Percentiles rank a stretch among this genome's conserved stretches.
Conservation (phyloP, 169 alveolate genomes). For the Plasmodium sp. region DNA sequence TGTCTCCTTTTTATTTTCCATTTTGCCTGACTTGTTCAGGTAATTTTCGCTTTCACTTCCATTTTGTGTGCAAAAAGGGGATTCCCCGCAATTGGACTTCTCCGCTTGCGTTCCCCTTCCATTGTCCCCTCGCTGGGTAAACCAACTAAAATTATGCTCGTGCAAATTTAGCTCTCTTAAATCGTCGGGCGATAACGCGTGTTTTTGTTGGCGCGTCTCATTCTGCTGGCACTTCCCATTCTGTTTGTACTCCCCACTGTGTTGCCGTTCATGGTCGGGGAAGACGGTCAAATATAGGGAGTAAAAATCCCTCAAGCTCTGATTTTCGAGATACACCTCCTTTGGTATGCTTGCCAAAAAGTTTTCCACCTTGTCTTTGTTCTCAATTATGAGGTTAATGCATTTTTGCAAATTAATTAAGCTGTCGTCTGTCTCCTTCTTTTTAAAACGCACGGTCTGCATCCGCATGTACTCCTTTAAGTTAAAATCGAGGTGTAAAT, state of each 20-base stretch:
- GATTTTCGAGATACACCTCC: constrained; percentile 57
- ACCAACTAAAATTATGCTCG: constrained; percentile 49
- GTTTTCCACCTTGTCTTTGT: constrained; percentile 31
- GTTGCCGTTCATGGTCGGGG: constrained; percentile 9
- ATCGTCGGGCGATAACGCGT: constrained; percentile 17
- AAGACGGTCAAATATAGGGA: constrained; percentile 60
- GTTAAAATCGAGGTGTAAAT: constrained; percentile 84
- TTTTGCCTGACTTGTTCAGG: background rate
- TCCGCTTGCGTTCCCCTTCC: background rate
- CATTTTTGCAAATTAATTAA: constrained; percentile 58
- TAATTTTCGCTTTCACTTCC: background rate
- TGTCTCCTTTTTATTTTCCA: background rate
- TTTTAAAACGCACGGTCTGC: constrained; percentile 81
- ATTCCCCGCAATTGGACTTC: background rate
- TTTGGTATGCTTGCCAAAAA: constrained; percentile 57
- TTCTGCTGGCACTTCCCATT: background rate
- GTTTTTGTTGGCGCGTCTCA: background rate
- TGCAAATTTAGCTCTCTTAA: constrained; percentile 39
- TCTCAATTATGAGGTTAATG: constrained; percentile 67
- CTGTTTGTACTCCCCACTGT: background rate
- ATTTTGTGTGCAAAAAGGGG: background rate
- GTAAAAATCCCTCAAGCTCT: constrained; percentile 65
- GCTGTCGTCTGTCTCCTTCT: constrained; percentile 60
- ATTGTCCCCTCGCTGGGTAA: background rate
- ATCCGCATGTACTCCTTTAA: constrained; percentile 81